Base-by-base conservation (phyloP, 371 early-diverging fungal genomes). In the Mucor velutinosus region DNA sequence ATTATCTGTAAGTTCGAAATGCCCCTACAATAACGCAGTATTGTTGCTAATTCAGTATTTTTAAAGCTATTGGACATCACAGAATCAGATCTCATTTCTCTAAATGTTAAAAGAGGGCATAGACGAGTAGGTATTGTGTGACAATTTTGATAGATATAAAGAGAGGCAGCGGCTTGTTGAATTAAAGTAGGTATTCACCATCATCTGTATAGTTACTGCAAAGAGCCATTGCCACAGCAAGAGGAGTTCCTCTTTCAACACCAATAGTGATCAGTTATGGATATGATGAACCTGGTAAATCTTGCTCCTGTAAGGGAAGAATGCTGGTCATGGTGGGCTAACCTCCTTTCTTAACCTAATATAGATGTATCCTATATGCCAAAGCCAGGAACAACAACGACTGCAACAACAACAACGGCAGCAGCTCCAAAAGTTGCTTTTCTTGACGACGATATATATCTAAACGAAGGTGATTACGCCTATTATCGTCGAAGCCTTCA, bases 81-180 rank as follows among this genome's bases (percentile, higher is more conserved):
- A 2, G 85, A 84, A 70, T 19, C 60, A 21, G 85, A 84, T 70
- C 64, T 84, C n/a, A 69, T 75, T 27, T 73, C 74, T 4, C 66
- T 84, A 47, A 70, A 72, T 60, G 80, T 82, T 7, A 84, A 82
- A 61, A 70, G 85, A 55, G 85, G 85, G 19, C 85, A 84, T 71
- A 73, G 85, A 72, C 76, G 85, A 67, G 82, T 84, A 76, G 67
- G 74, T 70, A 64, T 69, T 66, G 66, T 66, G 59, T 21, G 11
- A 41, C 21, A 60, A 53, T 63, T 63, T 63, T 63, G 55, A 35
- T 63, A 53, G 12, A 56, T 56, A 32, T n/a, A n/a, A 30, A 56
- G 8, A 15, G 29, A 17, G 8, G 27, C 11, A 19, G 10, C 25
- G 14, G 14, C 25, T 14, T 53, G 57, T 23, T 21, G 12, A 17